A percentile compares a stretch with the other conserved stretches of the same genome.
These are phyloP conservation scores for Selaginella tamariscina DNA, from an alignment of 75 land plant genomes.

Conservation along the genomic window DNA sequence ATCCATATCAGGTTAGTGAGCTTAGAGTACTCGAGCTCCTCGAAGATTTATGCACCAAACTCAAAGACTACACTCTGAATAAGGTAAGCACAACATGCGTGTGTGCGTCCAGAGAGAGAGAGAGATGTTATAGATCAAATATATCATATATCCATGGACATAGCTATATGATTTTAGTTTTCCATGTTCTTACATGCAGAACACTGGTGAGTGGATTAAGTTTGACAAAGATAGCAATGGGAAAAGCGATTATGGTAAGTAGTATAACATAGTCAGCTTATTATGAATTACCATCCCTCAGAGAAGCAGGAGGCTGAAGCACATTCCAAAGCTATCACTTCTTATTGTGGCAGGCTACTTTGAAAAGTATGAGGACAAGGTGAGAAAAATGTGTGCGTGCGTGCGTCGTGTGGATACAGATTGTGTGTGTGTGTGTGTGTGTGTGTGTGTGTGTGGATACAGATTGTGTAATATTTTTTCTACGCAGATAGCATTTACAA, in stretches of 20 bases:
- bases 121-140: neutral
- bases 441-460: neutral
- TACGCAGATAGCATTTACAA: neutral
- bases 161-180: neutral
- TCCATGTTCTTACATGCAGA: neutral
- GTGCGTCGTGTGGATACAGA: neutral
- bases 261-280: neutral
- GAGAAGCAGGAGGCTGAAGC: constrained; percentile 21
- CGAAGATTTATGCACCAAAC: constrained; percentile 82
- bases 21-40: constrained; percentile 85
- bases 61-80: constrained; percentile 76
- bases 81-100: constrained; percentile 32
- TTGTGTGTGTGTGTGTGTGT: neutral
- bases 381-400: neutral
- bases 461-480: neutral
- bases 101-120: neutral
- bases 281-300: constrained; percentile 1
- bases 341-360: constrained; percentile 24
- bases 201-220: neutral
- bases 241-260: neutral
- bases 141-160: neutral
- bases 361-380: neutral
- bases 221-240: neutral
- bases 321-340: constrained; percentile 21
- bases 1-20: constrained; percentile 61